Conservation (phyloP, 176 grass and related monocot species). For the Hsuehochloa calcarea region DNA sequence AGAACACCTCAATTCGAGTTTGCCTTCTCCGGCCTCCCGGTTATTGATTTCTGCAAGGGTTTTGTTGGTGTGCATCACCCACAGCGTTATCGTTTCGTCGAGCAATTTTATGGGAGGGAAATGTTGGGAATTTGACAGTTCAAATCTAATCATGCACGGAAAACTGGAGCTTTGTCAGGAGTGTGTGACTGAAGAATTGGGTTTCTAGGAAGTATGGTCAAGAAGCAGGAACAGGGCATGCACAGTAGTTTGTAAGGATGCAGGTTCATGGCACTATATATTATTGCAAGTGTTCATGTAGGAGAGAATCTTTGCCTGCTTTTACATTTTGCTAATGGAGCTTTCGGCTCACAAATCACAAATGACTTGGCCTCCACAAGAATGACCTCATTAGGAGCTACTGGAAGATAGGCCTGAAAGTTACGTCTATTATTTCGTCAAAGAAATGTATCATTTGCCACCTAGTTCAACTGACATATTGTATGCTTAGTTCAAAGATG, state of each 20-base stretch:
- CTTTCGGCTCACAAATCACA: background rate
- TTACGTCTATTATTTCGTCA: background rate
- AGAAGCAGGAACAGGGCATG: background rate
- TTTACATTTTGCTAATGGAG: background rate
- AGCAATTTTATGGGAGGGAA: background rate
- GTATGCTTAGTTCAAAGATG: background rate
- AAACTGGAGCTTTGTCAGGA: background rate
- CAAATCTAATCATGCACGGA: background rate
- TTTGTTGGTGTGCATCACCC: background rate
- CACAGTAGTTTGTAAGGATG: background rate
- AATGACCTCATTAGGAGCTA: background rate
- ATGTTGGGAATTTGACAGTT: slow-evolving; percentile 12
- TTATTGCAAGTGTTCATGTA: background rate
- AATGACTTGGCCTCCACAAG: background rate
- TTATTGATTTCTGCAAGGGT: background rate
- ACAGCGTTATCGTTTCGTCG: background rate
- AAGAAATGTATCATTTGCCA: background rate
- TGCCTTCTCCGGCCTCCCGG: background rate
- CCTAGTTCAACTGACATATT: background rate
- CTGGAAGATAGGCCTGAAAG: background rate
- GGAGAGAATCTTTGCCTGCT: background rate
- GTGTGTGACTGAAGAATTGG: background rate
- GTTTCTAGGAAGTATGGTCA: background rate
- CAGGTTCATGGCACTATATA: background rate
- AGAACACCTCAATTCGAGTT: background rate